These are phyloP conservation scores for Penicillium concentricum DNA, from an alignment of 2,329 filamentous ascomycete species.

Conservation along the genomic window DNA sequence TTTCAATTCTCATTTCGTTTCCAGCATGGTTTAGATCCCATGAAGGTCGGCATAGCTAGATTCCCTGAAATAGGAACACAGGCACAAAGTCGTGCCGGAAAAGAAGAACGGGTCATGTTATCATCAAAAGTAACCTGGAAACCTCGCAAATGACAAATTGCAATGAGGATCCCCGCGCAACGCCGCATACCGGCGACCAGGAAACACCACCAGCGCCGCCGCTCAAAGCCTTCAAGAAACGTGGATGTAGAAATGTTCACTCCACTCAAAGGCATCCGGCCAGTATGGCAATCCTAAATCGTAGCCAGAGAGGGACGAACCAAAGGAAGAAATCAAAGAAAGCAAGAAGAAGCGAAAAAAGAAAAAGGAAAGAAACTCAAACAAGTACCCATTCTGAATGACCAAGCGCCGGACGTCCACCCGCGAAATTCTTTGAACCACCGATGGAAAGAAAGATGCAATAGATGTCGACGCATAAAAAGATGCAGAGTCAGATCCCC, in stretches of 20 bases:
- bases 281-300: background rate
- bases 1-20: background rate
- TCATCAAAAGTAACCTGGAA: conserved; percentile 25
- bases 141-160: conserved; percentile 8
- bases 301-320: background rate
- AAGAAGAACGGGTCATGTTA: conserved; percentile 25
- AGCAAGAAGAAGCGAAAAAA: conserved; percentile 11
- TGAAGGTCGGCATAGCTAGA: background rate
- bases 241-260: background rate
- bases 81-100: background rate
- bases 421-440: conserved; percentile 24
- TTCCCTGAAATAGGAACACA: background rate
- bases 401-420: conserved; percentile 13
- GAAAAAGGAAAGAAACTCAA: background rate
- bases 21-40: background rate
- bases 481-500: conserved; percentile 17
- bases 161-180: conserved; percentile 19
- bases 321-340: background rate
- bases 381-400: background rate
- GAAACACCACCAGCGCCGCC: conserved; percentile 36
- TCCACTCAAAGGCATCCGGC: background rate
- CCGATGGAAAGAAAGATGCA: conserved; percentile 25
- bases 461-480: conserved; percentile 31
- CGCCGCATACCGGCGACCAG: conserved; percentile 19
- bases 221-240: conserved; percentile 26